A percentile compares a stretch with the other conserved stretches of the same genome.
phyloP scores from a whole-genome alignment of 441 rosid genomes.

The Rhodomyrtus psidioides region DNA sequence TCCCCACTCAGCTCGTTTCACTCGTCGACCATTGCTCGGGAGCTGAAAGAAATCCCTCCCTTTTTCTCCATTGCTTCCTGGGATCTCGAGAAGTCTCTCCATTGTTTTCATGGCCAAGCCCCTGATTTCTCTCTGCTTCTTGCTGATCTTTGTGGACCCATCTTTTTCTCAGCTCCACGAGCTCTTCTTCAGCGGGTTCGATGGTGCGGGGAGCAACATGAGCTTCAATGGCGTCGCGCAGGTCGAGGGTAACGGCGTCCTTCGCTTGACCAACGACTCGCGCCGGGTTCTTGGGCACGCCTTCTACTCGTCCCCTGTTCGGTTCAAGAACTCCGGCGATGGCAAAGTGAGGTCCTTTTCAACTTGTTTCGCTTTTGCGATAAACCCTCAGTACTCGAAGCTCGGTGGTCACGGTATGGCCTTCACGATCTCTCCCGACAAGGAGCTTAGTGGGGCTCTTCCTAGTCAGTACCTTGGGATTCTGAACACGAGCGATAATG shows the following conservation, averaged over 20 bases:
- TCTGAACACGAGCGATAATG: constrained; percentile 36
- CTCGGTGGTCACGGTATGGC: constrained; percentile 87
- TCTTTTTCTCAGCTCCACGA: constrained; percentile 31
- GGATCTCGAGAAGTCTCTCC: neutral
- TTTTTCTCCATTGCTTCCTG: neutral
- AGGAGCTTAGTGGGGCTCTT: constrained; percentile 35
- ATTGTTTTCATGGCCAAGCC: neutral
- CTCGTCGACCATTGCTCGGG: neutral
- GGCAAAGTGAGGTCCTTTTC: constrained; percentile 58
- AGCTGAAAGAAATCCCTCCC: neutral
- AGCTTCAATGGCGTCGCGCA: constrained; percentile 45
- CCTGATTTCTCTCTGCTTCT: neutral
- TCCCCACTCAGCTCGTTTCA: neutral
- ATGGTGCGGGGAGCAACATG: constrained; percentile 24
- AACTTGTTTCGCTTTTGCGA: constrained; percentile 67
- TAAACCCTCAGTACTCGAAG: constrained; percentile 44
- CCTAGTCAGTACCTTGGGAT: constrained; percentile 77
- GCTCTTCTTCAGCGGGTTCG: constrained; percentile 50
- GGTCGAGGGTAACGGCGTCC: constrained; percentile 44
- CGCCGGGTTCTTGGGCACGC: constrained; percentile 59
- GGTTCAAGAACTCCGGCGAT: constrained; percentile 31
- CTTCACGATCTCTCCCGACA: constrained; percentile 49
- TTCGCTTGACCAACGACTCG: constrained; percentile 46
- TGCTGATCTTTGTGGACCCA: constrained; percentile 1
- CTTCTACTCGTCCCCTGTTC: constrained; percentile 55